phyloP scores from a whole-genome alignment of 257 asterid species.

The Salvia rosmarinus region DNA sequence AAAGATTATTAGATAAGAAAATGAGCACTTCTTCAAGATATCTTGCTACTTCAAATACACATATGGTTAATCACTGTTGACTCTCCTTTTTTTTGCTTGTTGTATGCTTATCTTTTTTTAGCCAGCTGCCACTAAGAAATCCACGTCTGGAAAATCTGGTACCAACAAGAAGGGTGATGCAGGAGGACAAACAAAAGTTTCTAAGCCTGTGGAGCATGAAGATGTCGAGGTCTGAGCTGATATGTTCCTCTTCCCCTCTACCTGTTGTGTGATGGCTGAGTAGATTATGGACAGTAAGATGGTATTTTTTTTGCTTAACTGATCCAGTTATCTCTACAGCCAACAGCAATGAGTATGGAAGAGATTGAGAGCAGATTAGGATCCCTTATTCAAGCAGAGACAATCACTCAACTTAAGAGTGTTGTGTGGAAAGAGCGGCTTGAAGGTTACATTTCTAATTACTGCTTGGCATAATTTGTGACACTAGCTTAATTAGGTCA shows the following conservation, averaged over 20 bases:
- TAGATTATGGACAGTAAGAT: conserved; percentile 9
- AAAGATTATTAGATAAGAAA: no score
- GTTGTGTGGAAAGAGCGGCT: conserved; percentile 98
- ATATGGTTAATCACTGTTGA: conserved; percentile 9
- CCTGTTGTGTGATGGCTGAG: conserved; percentile 24
- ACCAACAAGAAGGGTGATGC: conserved; percentile 76
- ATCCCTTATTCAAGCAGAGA: conserved; percentile 79
- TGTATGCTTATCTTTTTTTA: conserved; percentile 39
- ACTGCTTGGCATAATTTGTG: conserved; percentile 17
- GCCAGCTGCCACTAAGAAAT: conserved; percentile 80
- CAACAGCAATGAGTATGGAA: conserved; percentile 93
- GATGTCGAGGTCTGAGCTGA: conserved; percentile 73
- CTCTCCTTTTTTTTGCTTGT: conserved; percentile 23
- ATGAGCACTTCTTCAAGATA: neutral
- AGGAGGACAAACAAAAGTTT: conserved; percentile 60
- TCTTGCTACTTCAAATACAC: conserved; percentile 23
- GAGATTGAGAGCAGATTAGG: conserved; percentile 94
- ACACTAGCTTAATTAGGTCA: neutral
- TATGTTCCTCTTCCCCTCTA: conserved; percentile 1
- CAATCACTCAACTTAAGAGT: conserved; percentile 81
- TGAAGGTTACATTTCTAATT: conserved; percentile 62
- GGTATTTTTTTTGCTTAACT: conserved; percentile 21
- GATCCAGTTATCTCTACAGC: conserved; percentile 55
- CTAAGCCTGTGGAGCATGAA: conserved; percentile 75
- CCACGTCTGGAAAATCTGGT: conserved; percentile 60